These are phyloP conservation scores for Paramecium octaurelia DNA, from an alignment of 73 alveolate species.

Conservation along the genomic window DNA sequence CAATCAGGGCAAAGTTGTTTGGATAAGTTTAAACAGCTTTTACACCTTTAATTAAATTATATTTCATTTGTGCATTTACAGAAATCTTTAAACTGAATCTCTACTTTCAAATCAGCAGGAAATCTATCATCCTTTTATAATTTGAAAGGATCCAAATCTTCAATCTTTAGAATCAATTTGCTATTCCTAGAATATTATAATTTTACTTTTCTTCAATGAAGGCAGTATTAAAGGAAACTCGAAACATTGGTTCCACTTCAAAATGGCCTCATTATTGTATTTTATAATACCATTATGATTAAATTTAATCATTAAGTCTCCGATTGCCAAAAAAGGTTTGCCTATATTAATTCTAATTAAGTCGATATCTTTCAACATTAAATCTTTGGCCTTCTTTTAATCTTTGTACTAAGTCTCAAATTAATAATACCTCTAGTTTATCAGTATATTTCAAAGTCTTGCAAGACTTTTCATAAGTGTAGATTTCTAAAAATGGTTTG, in stretches of 20 bases:
- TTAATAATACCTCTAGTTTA: conserved; percentile 57
- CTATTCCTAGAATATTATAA: conserved; percentile 51
- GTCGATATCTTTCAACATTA: conserved; percentile 69
- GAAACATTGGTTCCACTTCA: conserved; percentile 58
- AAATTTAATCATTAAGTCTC: conserved; percentile 43
- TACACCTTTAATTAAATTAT: conserved; percentile 31
- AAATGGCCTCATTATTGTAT: background rate
- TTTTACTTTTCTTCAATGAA: conserved; percentile 54
- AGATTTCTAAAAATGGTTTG: conserved; percentile 53
- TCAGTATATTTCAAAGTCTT: conserved; percentile 31
- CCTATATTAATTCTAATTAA: conserved; percentile 76
- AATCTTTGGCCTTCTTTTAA: conserved; percentile 37
- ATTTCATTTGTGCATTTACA: conserved; percentile 49
- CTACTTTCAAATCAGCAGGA: conserved; percentile 38
- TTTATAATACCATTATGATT: conserved; percentile 46
- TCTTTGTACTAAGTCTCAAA: conserved; percentile 29
- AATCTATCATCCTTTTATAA: conserved; percentile 38
- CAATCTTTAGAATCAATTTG: background rate
- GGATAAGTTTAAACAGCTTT: conserved; percentile 31
- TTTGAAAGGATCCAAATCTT: conserved; percentile 40
- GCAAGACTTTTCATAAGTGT: background rate
- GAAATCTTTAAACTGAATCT: conserved; percentile 35
- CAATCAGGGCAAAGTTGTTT: conserved; percentile 28
- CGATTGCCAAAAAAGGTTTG: conserved; percentile 69
- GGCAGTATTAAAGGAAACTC: conserved; percentile 73